phyloP scores from a whole-genome alignment of 306 rosid genomes.

The Ormosia emarginata region DNA sequence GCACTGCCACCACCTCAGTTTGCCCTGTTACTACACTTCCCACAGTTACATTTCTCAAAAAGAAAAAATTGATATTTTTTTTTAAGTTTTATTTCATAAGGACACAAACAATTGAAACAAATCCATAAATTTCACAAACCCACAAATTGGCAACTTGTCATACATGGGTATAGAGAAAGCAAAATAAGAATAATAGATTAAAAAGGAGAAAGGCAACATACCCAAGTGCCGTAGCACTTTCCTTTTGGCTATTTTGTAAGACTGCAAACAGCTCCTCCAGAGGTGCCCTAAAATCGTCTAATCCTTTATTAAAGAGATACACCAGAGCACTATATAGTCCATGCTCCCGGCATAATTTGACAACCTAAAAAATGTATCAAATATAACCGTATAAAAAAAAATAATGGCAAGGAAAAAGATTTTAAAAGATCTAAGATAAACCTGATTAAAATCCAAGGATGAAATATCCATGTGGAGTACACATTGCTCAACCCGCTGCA shows the following conservation, averaged over 20 bases:
- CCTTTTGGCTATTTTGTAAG: slow-evolving; percentile 61
- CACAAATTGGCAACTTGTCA: not conserved
- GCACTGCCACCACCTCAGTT: not conserved
- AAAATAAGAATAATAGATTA: not conserved
- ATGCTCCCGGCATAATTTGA: slow-evolving; percentile 87
- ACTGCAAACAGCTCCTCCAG: slow-evolving; percentile 89
- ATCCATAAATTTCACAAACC: slow-evolving; percentile 1
- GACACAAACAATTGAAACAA: slow-evolving; percentile 12
- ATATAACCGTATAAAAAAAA: slow-evolving; percentile 13
- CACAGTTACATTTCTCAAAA: not conserved
- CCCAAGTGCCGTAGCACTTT: slow-evolving; percentile 72
- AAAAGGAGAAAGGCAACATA: slow-evolving; percentile 34
- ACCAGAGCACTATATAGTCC: slow-evolving; percentile 91
- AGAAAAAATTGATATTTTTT: not conserved
- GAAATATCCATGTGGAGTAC: slow-evolving; percentile 99
- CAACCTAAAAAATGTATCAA: slow-evolving; percentile 53
- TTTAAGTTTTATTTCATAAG: not conserved
- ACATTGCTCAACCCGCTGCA: slow-evolving; percentile 91
- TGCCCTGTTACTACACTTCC: not conserved
- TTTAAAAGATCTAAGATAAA: slow-evolving; percentile 34
- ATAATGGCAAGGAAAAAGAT: slow-evolving; percentile 16
- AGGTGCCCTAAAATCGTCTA: slow-evolving; percentile 89
- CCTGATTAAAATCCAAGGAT: slow-evolving; percentile 99
- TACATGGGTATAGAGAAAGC: not conserved
- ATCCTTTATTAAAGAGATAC: slow-evolving; percentile 91